Percentiles rank a stretch among this genome's conserved stretches.
phyloP scores from a whole-genome alignment of 495 filamentous ascomycete species.

The Neurospora sp. region DNA sequence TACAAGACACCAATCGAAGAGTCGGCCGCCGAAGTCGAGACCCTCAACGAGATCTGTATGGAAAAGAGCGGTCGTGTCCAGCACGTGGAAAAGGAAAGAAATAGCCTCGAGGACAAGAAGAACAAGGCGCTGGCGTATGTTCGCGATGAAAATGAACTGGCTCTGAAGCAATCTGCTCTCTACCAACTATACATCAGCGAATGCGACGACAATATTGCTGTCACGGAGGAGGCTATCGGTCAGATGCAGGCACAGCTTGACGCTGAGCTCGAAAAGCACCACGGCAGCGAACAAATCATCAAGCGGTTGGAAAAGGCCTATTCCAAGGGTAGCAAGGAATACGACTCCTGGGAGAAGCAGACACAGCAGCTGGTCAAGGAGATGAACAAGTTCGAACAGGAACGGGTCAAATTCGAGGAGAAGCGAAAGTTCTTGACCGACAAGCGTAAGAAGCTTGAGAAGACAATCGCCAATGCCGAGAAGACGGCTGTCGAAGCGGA shows the following conservation, averaged over 20 bases:
- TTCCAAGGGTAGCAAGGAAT: slow-evolving; percentile 70
- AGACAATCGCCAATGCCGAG: slow-evolving; percentile 59
- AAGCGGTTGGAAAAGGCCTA: slow-evolving; percentile 81
- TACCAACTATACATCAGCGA: slow-evolving; percentile 88
- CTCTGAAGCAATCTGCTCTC: slow-evolving; percentile 74
- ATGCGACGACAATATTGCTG: slow-evolving; percentile 75
- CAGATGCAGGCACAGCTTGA: slow-evolving; percentile 87
- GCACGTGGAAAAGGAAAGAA: slow-evolving; percentile 97
- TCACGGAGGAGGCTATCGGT: slow-evolving; percentile 80
- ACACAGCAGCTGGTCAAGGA: slow-evolving; percentile 75
- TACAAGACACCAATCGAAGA: slow-evolving; percentile 97
- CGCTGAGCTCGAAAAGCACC: slow-evolving; percentile 80
- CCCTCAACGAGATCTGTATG: slow-evolving; percentile 83
- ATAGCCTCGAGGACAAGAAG: slow-evolving; percentile 86
- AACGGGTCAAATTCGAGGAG: slow-evolving; percentile 93
- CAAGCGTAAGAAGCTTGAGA: slow-evolving; percentile 93
- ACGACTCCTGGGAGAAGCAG: slow-evolving; percentile 71
- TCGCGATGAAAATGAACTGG: slow-evolving; percentile 85
- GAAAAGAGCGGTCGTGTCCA: slow-evolving; percentile 92
- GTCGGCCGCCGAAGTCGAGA: slow-evolving; percentile 76
- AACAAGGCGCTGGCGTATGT: slow-evolving; percentile 85
- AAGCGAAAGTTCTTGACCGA: slow-evolving; percentile 84
- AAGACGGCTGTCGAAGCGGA: slow-evolving; percentile 61
- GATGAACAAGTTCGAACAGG: slow-evolving; percentile 86
- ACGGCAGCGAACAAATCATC: slow-evolving; percentile 84